Conservation (phyloP, 2,329 filamentous ascomycete genomes). For the Ophiostoma triangulosporum region DNA sequence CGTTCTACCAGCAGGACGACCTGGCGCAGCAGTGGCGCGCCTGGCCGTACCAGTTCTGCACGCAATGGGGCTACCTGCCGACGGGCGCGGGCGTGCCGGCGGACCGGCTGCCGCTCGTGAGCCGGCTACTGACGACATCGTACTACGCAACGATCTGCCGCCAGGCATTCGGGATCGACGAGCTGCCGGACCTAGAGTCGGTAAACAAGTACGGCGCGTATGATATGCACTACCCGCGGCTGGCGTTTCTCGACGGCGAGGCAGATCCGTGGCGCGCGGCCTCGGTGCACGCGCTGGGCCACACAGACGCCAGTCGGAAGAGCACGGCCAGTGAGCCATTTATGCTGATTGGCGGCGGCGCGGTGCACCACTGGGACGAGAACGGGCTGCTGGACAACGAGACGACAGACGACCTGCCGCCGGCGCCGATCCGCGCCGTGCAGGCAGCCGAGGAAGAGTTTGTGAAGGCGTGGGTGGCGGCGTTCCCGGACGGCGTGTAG, state of each 20-base stretch:
- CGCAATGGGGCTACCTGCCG: constrained; percentile 63
- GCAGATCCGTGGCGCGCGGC: constrained; percentile 70
- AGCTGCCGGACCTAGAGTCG: constrained; percentile 44
- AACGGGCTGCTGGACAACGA: constrained; percentile 53
- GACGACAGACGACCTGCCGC: constrained; percentile 25
- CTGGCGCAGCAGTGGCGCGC: constrained; percentile 29
- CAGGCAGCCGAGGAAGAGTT: constrained; percentile 14
- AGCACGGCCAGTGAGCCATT: constrained; percentile 56
- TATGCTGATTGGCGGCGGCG: constrained; percentile 54
- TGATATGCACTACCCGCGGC: constrained; percentile 56
- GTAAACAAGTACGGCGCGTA: constrained; percentile 71
- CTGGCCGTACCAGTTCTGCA: constrained; percentile 43
- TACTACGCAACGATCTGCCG: constrained; percentile 51
- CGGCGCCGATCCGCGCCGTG: constrained; percentile 7
- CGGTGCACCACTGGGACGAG: constrained; percentile 71
- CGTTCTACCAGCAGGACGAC: constrained; percentile 23
- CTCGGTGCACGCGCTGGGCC: constrained; percentile 53
- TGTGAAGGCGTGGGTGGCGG: constrained; percentile 13
- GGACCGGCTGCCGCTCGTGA: constrained; percentile 54
- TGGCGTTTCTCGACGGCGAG: constrained; percentile 66
- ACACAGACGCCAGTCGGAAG: constrained; percentile 38
- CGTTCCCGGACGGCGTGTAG: constrained; percentile 5
- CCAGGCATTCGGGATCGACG: constrained; percentile 55
- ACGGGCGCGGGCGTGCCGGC: constrained; percentile 57
- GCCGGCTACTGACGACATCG: constrained; percentile 51